Evolutionary conservation across 805 yeast genomes (phyloP), one percentile per base, ranked within the genome.

Genomic region (Saccharomyces eubayanus): DNA sequence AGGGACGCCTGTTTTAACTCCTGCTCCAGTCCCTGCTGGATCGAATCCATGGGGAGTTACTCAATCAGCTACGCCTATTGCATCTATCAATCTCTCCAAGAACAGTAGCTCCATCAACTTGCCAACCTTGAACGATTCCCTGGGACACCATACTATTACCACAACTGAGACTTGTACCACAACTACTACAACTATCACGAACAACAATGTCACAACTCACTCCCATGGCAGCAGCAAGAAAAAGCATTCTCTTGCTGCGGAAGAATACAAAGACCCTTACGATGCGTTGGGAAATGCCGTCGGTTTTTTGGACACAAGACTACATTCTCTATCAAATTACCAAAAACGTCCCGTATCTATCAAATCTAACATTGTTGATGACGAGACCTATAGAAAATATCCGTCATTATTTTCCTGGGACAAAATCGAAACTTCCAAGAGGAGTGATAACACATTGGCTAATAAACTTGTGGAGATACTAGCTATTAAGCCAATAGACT

Each of bases 351-450:
- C 56, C 6, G 74, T 74, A 53, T 69, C 73, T 50, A 69, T 81
- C 56, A 71, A 73, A 50, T 69, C 67, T 5, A 60, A 59, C 47
- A 49, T 63, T 20, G 52, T 70, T 28, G 66, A 65, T 40, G 65
- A 66, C 14, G 63, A 59, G n/a, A 60, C 62, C 2, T 62, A 68
- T 47, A 55, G 57, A 8, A 56, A 57, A 31, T 67, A 63, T 46
- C 75, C 83, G 52, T 79, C 84, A 2, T 69, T 82, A 51, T 81
- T 82, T 62, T 73, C 81, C 20, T 80, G 76, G 65, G 67, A 63
- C 28, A 60, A 64, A 11, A 74, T 77, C 49, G 68, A 68, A 12
- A 59, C 64, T 29, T 55, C 73, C 0, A 65, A 72, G 49, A 69
- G 69, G 43, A 63, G 75, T 20, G 71, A 63, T 6, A 65, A 66